phyloP scores from a whole-genome alignment of 202 grass and related monocot species.

The Panicum virgatum region DNA sequence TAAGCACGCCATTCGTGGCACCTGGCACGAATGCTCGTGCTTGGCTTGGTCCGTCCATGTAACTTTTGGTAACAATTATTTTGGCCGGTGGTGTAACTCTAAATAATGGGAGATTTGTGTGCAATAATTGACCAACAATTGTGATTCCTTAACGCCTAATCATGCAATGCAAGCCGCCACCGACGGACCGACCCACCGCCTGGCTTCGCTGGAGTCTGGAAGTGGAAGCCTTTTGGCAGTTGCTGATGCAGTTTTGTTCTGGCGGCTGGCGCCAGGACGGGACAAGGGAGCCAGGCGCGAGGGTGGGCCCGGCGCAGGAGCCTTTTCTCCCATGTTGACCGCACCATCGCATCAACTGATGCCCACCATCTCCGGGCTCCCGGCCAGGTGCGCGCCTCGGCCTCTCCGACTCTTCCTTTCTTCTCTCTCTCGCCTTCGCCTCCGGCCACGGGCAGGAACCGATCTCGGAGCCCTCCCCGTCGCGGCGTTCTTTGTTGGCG shows the following conservation, averaged over 20 bases:
- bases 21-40: neutral
- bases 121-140: neutral
- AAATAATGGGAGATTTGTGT: neutral
- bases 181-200: neutral
- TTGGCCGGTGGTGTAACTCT: neutral
- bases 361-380: conserved; percentile 21
- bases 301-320: neutral
- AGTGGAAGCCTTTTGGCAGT: neutral
- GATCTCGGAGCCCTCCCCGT: neutral
- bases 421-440: neutral
- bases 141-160: neutral
- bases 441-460: neutral
- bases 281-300: neutral
- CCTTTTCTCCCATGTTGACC: conserved; percentile 37
- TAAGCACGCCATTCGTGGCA: neutral
- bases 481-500: neutral
- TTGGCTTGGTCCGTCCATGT: neutral
- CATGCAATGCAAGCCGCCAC: too few relatives aligned
- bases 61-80: neutral
- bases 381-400: conserved; percentile 6
- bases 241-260: conserved; percentile 32
- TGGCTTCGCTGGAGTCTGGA: neutral
- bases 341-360: conserved; percentile 25
- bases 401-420: neutral
- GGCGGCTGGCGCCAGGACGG: neutral